Percentiles rank a stretch among this genome's conserved stretches.
These are phyloP conservation scores for Nepenthes mirabilis DNA, from an alignment of 148 eudicot species.

Conservation along the genomic window DNA sequence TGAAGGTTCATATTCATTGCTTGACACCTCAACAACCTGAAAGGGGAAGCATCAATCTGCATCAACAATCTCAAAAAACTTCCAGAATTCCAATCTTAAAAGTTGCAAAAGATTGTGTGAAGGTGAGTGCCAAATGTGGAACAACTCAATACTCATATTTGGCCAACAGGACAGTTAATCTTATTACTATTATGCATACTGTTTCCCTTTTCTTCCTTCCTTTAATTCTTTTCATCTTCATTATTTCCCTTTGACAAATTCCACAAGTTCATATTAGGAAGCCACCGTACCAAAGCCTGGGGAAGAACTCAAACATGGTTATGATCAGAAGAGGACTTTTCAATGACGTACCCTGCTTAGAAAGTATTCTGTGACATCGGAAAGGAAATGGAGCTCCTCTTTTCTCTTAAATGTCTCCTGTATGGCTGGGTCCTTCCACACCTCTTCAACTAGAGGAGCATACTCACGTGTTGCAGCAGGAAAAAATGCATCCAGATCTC, in stretches of 20 bases:
- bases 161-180: no score
- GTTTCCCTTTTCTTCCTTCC: neutral
- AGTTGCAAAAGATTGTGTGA: no score
- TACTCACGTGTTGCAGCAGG: constrained; percentile 97
- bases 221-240: neutral
- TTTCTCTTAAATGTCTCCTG: constrained; percentile 77
- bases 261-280: no score
- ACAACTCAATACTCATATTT: no score
- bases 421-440: constrained; percentile 96
- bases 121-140: no score
- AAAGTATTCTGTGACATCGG: constrained; percentile 94
- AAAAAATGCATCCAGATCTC: constrained; percentile 93
- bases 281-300: neutral
- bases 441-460: constrained; percentile 96
- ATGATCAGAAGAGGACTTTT: neutral
- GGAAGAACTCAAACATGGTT: neutral
- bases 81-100: no score
- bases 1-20: constrained; percentile 93
- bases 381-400: constrained; percentile 86
- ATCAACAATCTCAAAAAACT: no score
- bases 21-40: constrained; percentile 96
- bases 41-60: neutral
- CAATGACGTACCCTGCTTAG: constrained; percentile 64
- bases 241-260: no score
- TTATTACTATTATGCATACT: neutral